Conservation (phyloP, 306 rosid species). For the Dalbergia cochinchinensis region DNA sequence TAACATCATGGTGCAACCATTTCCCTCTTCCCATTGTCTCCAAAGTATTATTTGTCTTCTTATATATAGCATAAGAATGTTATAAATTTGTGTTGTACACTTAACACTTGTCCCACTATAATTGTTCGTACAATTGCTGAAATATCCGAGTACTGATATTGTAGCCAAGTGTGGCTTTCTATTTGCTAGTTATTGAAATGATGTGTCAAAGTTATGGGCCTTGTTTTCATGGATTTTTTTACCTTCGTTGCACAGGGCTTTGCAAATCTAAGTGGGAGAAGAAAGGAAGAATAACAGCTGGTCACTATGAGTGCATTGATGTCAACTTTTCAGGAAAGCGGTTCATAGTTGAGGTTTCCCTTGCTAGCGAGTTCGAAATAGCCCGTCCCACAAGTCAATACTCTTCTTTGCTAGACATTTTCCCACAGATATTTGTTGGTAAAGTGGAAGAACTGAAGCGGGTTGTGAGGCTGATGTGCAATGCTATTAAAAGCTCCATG, state of each 20-base stretch:
- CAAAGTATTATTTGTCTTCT: too few relatives aligned
- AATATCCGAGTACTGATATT: too few relatives aligned
- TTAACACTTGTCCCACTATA: too few relatives aligned
- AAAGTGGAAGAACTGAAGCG: conserved; percentile 64
- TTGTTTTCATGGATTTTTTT: conserved; percentile 8
- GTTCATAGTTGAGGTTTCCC: conserved; percentile 67
- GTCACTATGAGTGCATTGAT: conserved; percentile 78
- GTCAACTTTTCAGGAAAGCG: conserved; percentile 59
- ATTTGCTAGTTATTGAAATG: background rate
- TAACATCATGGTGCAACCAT: too few relatives aligned
- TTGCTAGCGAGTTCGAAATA: conserved; percentile 66
- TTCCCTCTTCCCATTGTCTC: too few relatives aligned
- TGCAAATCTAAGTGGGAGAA: conserved; percentile 89
- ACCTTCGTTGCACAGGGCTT: conserved; percentile 58
- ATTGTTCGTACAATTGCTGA: too few relatives aligned
- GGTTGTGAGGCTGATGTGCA: conserved; percentile 70
- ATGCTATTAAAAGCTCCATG: conserved; percentile 73
- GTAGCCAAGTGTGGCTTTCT: too few relatives aligned
- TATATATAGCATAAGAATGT: too few relatives aligned
- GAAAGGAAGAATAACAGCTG: conserved; percentile 62
- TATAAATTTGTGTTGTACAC: too few relatives aligned
- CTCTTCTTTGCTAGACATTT: conserved; percentile 55
- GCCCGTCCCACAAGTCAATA: conserved; percentile 79
- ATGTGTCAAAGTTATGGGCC: background rate
- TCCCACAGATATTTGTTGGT: conserved; percentile 72